Evolutionary conservation across 2,329 filamentous ascomycete species (phyloP).

Genomic region (Aspergillus alliaceus): DNA sequence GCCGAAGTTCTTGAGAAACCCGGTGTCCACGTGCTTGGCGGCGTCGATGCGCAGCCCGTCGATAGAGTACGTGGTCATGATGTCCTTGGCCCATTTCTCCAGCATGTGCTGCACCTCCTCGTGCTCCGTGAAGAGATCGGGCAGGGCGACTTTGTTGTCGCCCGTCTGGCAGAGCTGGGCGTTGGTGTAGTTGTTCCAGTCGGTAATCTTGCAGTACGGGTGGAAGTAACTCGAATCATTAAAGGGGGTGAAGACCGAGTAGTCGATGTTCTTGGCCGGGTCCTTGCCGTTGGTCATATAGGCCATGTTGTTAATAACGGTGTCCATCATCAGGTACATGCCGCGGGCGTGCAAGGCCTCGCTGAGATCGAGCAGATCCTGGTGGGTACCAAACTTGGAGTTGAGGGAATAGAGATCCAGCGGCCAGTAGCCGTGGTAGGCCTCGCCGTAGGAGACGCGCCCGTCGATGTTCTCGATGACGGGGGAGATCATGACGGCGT

Average conservation of each 20-base stretch:
- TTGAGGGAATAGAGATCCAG: conserved; percentile 48
- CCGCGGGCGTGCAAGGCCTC: conserved; percentile 43
- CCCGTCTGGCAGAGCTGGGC: conserved; percentile 39
- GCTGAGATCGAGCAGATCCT: conserved; percentile 45
- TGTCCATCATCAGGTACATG: conserved; percentile 53
- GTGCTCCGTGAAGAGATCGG: conserved; percentile 49
- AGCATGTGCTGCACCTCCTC: conserved; percentile 38
- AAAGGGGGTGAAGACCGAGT: conserved; percentile 19
- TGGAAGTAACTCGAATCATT: conserved; percentile 21
- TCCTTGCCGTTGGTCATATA: conserved; percentile 6
- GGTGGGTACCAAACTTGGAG: conserved; percentile 45
- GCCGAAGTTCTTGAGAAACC: conserved; percentile 41
- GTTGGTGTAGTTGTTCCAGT: conserved; percentile 10
- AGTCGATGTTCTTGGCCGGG: conserved; percentile 13
- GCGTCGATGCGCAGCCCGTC: conserved; percentile 55
- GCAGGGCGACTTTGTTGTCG: conserved; percentile 49
- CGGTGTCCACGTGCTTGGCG: conserved; percentile 46
- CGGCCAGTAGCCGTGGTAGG: conserved; percentile 51
- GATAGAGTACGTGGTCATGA: conserved; percentile 45
- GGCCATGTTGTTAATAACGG: conserved; percentile 42
- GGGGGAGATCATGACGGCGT: conserved; percentile 40
- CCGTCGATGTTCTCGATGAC: conserved; percentile 36
- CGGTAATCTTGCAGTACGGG: conserved; percentile 16
- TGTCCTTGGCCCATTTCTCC: conserved; percentile 39
- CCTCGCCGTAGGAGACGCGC: conserved; percentile 37